Evolutionary conservation across 2,329 filamentous ascomycete genomes (phyloP), one percentile per base, ranked within the genome.

Genomic region (Aaosphaeria arxii): DNA sequence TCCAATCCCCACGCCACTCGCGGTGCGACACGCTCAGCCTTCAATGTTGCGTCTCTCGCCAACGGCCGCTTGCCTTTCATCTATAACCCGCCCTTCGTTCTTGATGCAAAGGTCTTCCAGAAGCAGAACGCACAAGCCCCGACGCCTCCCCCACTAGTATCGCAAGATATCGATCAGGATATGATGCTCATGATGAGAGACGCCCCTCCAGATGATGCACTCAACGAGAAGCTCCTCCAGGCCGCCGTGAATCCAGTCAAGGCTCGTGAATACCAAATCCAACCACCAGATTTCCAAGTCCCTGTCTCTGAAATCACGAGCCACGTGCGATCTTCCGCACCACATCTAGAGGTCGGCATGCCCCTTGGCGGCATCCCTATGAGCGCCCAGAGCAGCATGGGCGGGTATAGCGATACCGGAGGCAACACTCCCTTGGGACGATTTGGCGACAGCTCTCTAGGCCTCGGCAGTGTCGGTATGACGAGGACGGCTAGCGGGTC

Each of bases 1-100:
- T 79, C 80, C 47, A 83, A 80, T 40, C 71, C 81, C 67, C 68
- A 86, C 74, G 62, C 80, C 66, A 67, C 74, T 52, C 60, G 74
- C 56, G 71, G 80, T 64, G 71, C 78, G 53, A 73, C 76, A 5
- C 73, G 80, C 46, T 80, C 77, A 44, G 76, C 80, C 5, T 72
- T 85, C 38, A 77, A 83, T 51, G 72, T 83, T 17, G 78, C 80
- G 1, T 77, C 68, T 9, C 67, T 72, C 11, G 69, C 69, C 2
- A 70, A 70, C 38, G 71, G 54, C 50, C 64, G 57, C 28, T 62
- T 75, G 42, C 73, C 73, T 6, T 77, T 77, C 56, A 69, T 73
- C 11, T 62, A 65, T 53, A 64, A 66, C 33, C 60, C 61, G 5
- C 76, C 75, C 1, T 71, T 74, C 41, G 62, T 76, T 28, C 70